Evolutionary conservation across 192 early-diverging fungal species (phyloP), one percentile per base, ranked within the genome.

Genomic region (Podila epicladia): DNA sequence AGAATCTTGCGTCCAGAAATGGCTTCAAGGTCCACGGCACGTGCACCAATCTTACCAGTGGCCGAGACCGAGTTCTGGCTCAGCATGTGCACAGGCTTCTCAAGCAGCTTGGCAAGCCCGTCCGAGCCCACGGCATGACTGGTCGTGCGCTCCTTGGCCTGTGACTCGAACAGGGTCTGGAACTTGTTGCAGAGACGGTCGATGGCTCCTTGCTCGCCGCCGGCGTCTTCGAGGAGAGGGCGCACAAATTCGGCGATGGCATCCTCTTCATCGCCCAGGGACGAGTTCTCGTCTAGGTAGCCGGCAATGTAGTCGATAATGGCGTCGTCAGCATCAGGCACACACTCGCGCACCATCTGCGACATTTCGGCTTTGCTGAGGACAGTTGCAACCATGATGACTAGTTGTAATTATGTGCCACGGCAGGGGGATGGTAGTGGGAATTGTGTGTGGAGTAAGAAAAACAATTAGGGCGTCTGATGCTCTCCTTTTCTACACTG

Each of bases 281-380:
- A 38, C n/a, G 83, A 84, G 38, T 87, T 87, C 37, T 88, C 88
- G 38, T 92, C 92, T 5, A 95, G 75, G 70, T 91, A 94, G n/a
- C 91, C 92, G 58, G 87, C 85, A 55, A 94, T 86, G 80, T 94
- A 95, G 41, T 95, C 92, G 64, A 94, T 75, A 75, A 94, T 90
- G 32, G 92, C 85, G 29, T 91, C 89, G 84, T 94, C 93, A 20
- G 93, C 84, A 59, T 85, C 91, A 17, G 94, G 94, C 35, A 93
- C 88, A 35, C 89, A 82, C 50, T 84, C 76, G 58, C 84, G 78
- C 28, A 92, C 83, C 72, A 91, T 82, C 61, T 85, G 32, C 65
- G 84, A 71, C 51, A 85, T 73, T 64, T 84, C 69, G 57, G 24
- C 58, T 55, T 79, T 79, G 64, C 76, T 79, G 59, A 79, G 76